These are phyloP conservation scores for Rhododendron henanense DNA, from an alignment of 148 eudicot genomes.

Conservation along the genomic window DNA sequence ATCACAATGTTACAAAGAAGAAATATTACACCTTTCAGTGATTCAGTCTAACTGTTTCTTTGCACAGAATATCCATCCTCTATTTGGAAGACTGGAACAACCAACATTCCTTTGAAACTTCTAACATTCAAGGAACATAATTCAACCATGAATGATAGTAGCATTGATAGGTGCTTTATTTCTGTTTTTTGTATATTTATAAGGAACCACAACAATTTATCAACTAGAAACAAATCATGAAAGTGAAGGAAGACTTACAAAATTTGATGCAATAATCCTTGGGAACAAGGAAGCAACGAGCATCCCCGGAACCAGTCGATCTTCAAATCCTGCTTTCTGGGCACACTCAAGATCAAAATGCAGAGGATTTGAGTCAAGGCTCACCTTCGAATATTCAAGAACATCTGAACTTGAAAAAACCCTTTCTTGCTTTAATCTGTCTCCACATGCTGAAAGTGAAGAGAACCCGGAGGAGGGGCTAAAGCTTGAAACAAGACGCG, in stretches of 20 bases:
- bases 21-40: background rate
- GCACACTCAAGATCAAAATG: slow-evolving; percentile 66
- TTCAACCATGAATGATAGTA: background rate
- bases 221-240: background rate
- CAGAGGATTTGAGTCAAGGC: slow-evolving; percentile 61
- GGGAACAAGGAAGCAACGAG: slow-evolving; percentile 84
- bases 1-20: background rate
- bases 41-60: background rate
- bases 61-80: background rate
- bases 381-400: slow-evolving; percentile 57
- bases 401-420: slow-evolving; percentile 47
- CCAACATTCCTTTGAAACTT: background rate
- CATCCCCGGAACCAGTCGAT: slow-evolving; percentile 70
- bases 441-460: slow-evolving; percentile 35
- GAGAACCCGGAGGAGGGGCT: slow-evolving; percentile 25
- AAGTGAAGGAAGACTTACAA: slow-evolving; percentile 46
- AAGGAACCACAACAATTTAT: background rate
- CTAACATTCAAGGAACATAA: background rate
- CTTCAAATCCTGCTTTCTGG: slow-evolving; percentile 52
- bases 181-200: background rate
- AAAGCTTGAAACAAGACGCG: slow-evolving; percentile 20
- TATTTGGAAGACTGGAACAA: no score
- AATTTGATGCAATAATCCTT: slow-evolving; percentile 64
- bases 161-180: background rate
- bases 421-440: slow-evolving; percentile 44